These are phyloP conservation scores for Pythium oligandrum DNA, from an alignment of 352 stramenopile species.

Conservation along the genomic window DNA sequence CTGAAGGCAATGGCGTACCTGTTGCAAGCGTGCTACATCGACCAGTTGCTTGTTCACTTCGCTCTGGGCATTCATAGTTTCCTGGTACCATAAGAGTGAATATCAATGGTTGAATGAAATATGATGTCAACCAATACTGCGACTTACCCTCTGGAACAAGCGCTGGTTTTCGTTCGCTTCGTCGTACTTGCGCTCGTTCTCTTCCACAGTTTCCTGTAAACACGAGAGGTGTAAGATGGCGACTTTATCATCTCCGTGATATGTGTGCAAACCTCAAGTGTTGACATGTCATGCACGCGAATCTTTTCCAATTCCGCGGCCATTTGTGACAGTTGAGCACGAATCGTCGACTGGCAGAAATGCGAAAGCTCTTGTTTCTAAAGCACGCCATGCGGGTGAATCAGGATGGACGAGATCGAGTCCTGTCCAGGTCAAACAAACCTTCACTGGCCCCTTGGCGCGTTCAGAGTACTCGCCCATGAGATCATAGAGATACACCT, in stretches of 20 bases:
- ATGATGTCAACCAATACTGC: too few species aligned
- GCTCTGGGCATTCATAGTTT: slow-evolving; percentile 47
- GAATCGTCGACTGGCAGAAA: slow-evolving; percentile 61
- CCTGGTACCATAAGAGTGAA: slow-evolving; percentile 8
- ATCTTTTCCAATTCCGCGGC: slow-evolving; percentile 58
- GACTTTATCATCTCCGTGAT: too few species aligned
- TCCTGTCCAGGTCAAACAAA: slow-evolving; percentile 10
- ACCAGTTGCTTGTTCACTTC: slow-evolving; percentile 64
- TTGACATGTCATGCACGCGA: slow-evolving; percentile 41
- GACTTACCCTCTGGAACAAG: slow-evolving; percentile 39
- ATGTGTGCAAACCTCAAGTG: slow-evolving; percentile 10
- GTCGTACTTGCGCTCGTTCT: slow-evolving; percentile 51
- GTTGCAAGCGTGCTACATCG: slow-evolving; percentile 58
- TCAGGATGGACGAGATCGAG: background rate
- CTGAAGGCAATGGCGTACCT: slow-evolving; percentile 24
- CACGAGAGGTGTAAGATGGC: background rate
- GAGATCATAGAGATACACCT: slow-evolving; percentile 58
- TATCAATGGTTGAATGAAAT: background rate
- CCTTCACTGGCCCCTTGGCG: slow-evolving; percentile 53
- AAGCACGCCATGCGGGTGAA: background rate
- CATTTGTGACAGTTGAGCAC: slow-evolving; percentile 42
- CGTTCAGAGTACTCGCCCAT: slow-evolving; percentile 69
- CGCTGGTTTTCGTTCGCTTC: slow-evolving; percentile 52
- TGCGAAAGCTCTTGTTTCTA: slow-evolving; percentile 63
- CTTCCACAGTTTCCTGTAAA: slow-evolving; percentile 38